These are phyloP conservation scores for Ambrosiella cleistominuta DNA, from an alignment of 2,329 filamentous ascomycete genomes.

Conservation along the genomic window DNA sequence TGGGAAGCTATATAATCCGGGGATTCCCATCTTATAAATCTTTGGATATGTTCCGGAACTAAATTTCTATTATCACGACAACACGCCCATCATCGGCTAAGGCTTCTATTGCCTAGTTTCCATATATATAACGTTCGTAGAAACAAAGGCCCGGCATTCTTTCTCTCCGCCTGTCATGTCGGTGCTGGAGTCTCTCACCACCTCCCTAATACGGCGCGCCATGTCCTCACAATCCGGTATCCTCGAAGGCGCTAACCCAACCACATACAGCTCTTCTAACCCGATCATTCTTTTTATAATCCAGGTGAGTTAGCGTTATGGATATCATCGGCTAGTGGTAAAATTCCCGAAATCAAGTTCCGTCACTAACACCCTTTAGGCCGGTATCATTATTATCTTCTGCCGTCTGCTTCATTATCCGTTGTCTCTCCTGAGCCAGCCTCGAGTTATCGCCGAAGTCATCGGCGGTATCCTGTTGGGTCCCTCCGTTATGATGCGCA, in stretches of 20 bases:
- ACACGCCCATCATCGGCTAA: no score
- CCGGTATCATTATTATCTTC: conserved; percentile 30
- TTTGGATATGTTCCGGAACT: no score
- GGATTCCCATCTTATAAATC: no score
- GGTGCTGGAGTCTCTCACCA: conserved; percentile 18
- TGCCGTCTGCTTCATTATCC: conserved; percentile 49
- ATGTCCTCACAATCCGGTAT: conserved; percentile 37
- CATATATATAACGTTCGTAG: not conserved
- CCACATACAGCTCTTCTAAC: conserved; percentile 49
- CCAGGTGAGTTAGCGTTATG: conserved; percentile 29
- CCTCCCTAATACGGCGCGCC: conserved; percentile 16
- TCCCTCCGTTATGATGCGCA: conserved; percentile 73
- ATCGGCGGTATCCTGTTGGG: conserved; percentile 72
- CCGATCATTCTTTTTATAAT: conserved; percentile 64
- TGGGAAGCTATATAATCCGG: no score
- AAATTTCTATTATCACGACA: no score
- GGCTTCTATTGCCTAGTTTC: no score
- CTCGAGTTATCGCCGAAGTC: conserved; percentile 70
- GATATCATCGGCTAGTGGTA: not conserved
- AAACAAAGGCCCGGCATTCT: not conserved
- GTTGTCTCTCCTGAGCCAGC: conserved; percentile 58
- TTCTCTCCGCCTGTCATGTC: conserved; percentile 15
- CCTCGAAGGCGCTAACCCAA: conserved; percentile 52
- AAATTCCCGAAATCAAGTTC: not conserved
- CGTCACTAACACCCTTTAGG: conserved; percentile 16